These are phyloP conservation scores for Phytophthora sp. DNA, from an alignment of 352 stramenopile species.

Conservation along the genomic window DNA sequence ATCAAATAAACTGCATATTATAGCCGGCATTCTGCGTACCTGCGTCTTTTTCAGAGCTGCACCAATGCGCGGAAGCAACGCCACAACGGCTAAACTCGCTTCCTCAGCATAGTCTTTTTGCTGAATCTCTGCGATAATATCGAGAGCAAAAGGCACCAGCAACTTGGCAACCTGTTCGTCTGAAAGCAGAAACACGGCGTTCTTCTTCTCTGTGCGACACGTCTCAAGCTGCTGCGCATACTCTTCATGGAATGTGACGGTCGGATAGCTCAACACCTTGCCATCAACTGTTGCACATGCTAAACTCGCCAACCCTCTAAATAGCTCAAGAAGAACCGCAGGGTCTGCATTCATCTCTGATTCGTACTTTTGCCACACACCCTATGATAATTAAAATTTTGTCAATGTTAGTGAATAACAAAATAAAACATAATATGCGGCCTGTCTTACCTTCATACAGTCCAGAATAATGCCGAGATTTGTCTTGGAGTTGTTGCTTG, in stretches of 20 bases:
- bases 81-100: constrained; percentile 65
- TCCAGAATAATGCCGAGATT: constrained; percentile 71
- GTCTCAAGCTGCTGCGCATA: constrained; percentile 55
- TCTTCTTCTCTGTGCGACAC: constrained; percentile 59
- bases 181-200: constrained; percentile 69
- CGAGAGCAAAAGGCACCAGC: constrained; percentile 71
- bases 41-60: constrained; percentile 79
- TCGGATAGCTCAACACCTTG: constrained; percentile 66
- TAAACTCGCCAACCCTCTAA: constrained; percentile 62
- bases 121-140: constrained; percentile 77
- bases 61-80: constrained; percentile 60
- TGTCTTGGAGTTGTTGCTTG: constrained; percentile 74
- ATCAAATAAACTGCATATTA: too few species aligned
- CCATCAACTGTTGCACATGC: constrained; percentile 72
- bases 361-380: constrained; percentile 75
- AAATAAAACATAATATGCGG: not conserved
- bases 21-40: constrained; percentile 35
- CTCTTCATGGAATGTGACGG: constrained; percentile 67
- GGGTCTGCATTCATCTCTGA: constrained; percentile 50
- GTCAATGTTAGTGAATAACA: not conserved
- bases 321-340: constrained; percentile 63
- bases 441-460: constrained; percentile 67
- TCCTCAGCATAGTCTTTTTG: constrained; percentile 80
- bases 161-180: constrained; percentile 82
- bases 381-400: constrained; percentile 23